A percentile compares a stretch with the other conserved stretches of the same genome.
phyloP scores from a whole-genome alignment of 1,284 basidiomycete species.

The Calocybe gambosa region DNA sequence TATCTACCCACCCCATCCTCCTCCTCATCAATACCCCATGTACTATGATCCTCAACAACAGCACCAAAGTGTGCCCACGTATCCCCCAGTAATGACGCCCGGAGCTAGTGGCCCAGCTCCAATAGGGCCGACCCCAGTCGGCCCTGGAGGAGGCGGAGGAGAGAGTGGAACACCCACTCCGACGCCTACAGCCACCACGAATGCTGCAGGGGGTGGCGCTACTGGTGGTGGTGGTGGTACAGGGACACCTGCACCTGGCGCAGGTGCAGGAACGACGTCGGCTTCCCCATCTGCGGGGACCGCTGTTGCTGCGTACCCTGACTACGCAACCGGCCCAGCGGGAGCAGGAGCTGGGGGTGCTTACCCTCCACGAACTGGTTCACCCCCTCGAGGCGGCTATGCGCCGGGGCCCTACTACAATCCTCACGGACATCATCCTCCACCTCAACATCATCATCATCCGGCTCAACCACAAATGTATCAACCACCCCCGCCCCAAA shows the following conservation, averaged over 20 bases:
- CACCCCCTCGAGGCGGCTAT: slow-evolving; percentile 1
- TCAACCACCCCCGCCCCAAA: slow-evolving; percentile 15
- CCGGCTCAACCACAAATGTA: slow-evolving; percentile 10
- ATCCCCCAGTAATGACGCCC: not conserved
- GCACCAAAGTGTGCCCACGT: not conserved
- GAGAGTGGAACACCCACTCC: slow-evolving; percentile 6
- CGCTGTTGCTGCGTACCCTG: slow-evolving; percentile 1
- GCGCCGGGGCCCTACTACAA: slow-evolving; percentile 5
- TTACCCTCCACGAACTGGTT: not conserved
- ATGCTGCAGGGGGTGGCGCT: not conserved
- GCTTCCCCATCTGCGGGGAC: slow-evolving; percentile 4
- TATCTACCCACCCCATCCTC: slow-evolving; percentile 4
- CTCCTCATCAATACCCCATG: slow-evolving; percentile 10
- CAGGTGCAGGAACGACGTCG: not conserved
- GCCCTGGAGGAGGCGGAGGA: not conserved
- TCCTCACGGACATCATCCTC: slow-evolving; percentile 4
- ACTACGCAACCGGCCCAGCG: not conserved
- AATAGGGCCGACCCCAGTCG: not conserved
- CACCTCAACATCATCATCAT: slow-evolving; percentile 4
- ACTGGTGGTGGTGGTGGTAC: not conserved
- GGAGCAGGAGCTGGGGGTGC: not conserved
- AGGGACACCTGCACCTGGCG: not conserved
- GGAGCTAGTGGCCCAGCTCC: not conserved
- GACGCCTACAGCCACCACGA: not conserved
- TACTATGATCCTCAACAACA: not conserved